These are phyloP conservation scores for Aspergillus campestris DNA, from an alignment of 495 filamentous ascomycete species.

Conservation along the genomic window DNA sequence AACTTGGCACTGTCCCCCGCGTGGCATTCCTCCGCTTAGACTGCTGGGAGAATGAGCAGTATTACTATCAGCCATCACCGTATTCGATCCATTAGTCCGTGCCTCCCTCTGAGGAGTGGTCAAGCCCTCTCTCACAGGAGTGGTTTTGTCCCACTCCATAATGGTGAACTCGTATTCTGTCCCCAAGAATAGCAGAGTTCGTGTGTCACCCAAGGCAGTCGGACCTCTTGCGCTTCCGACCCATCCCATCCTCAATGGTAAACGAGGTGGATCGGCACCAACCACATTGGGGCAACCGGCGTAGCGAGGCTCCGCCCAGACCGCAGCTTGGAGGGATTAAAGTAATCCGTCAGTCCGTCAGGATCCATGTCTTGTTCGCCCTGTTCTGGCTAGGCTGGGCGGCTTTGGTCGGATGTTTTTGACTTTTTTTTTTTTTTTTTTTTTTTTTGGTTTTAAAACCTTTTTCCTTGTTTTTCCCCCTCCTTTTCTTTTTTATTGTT, in stretches of 20 bases:
- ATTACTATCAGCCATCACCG: not conserved
- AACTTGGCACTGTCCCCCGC: constrained; percentile 15
- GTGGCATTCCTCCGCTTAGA: constrained; percentile 11
- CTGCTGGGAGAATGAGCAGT: not conserved
- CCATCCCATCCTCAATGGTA: not conserved
- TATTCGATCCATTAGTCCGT: too few species aligned
- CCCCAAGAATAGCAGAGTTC: too few species aligned
- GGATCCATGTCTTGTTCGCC: not conserved
- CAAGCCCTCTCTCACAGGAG: too few species aligned
- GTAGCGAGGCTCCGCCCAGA: constrained; percentile 18
- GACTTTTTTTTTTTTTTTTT: too few species aligned
- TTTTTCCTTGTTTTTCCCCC: too few species aligned
- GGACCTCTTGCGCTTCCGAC: too few species aligned
- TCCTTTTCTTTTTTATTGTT: too few species aligned
- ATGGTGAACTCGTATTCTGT: not conserved
- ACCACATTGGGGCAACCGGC: constrained; percentile 8
- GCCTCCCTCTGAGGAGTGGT: too few species aligned
- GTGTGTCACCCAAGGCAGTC: too few species aligned
- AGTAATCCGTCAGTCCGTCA: constrained; percentile 10
- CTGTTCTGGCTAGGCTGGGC: constrained; percentile 5
- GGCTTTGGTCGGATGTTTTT: not conserved
- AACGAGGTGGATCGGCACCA: constrained; percentile 13
- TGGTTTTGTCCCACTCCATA: not conserved
- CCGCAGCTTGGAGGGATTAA: constrained; percentile 20
- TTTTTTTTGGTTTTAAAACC: too few species aligned